These are phyloP conservation scores for Botryotinia globosa DNA, from an alignment of 2,329 filamentous ascomycete species.

Conservation along the genomic window DNA sequence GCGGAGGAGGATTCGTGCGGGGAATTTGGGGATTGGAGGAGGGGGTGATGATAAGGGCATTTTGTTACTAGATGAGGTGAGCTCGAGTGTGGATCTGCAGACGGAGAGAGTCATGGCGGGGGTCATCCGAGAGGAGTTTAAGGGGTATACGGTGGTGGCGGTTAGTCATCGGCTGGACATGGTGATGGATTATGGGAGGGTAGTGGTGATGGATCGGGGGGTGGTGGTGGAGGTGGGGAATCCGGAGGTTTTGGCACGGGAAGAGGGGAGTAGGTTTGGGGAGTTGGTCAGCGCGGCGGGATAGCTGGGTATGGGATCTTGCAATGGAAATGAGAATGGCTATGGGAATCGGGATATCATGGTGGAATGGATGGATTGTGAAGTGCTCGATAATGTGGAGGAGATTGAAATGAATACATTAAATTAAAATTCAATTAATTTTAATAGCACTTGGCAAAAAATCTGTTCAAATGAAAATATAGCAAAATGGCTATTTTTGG, in stretches of 20 bases:
- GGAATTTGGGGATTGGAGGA: not conserved
- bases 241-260: not conserved
- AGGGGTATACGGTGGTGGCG: not conserved
- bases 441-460: too few relatives aligned
- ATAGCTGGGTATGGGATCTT: too few relatives aligned
- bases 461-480: too few relatives aligned
- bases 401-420: too few relatives aligned
- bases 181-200: not conserved
- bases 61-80: not conserved
- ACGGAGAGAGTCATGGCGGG: not conserved
- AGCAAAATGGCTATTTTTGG: too few relatives aligned
- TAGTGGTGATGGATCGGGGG: not conserved
- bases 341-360: too few relatives aligned
- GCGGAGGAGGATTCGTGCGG: not conserved
- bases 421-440: too few relatives aligned
- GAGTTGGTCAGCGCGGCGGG: not conserved
- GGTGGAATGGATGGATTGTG: too few relatives aligned
- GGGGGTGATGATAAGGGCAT: not conserved
- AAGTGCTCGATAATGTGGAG: too few relatives aligned
- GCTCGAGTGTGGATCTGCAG: not conserved
- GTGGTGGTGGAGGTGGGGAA: not conserved
- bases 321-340: too few relatives aligned
- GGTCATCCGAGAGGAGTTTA: not conserved
- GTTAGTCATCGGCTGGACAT: not conserved
- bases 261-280: not conserved